Percentiles rank a stretch among this genome's conserved stretches.
These are phyloP conservation scores for Buddleja alternifolia DNA, from an alignment of 257 asterid genomes.

Conservation along the genomic window DNA sequence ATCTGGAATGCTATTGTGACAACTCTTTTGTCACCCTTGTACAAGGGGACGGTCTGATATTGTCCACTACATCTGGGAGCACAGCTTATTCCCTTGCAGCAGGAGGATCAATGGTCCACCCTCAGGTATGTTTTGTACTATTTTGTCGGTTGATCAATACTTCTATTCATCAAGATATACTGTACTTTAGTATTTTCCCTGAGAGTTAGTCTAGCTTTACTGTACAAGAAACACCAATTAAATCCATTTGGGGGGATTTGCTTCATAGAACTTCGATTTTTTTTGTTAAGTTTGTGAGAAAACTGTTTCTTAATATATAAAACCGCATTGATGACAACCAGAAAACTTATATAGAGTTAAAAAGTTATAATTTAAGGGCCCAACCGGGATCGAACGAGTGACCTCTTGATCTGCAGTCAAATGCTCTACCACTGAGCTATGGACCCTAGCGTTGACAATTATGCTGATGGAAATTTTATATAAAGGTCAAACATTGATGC, in stretches of 20 bases:
- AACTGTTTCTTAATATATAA: not conserved
- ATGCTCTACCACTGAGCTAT: slow-evolving; percentile 98
- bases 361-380: slow-evolving; percentile 41
- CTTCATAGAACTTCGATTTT: not conserved
- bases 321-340: no score
- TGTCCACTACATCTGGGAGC: slow-evolving; percentile 98
- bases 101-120: slow-evolving; percentile 99
- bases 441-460: slow-evolving; percentile 36
- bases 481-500: no score
- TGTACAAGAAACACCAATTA: no score
- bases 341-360: not conserved
- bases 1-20: slow-evolving; percentile 90
- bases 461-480: not conserved
- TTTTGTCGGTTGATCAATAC: no score
- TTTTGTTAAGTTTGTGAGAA: not conserved
- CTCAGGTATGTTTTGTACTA: slow-evolving; percentile 65
- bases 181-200: no score
- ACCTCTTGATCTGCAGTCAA: slow-evolving; percentile 82
- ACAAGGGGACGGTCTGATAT: slow-evolving; percentile 95
- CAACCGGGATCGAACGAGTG: slow-evolving; percentile 83
- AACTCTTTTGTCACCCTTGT: slow-evolving; percentile 85
- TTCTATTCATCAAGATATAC: no score
- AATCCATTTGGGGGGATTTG: no score
- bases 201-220: no score
- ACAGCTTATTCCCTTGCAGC: slow-evolving; percentile 99